phyloP scores from a whole-genome alignment of 192 early-diverging fungal genomes.

The Linderina pennispora region DNA sequence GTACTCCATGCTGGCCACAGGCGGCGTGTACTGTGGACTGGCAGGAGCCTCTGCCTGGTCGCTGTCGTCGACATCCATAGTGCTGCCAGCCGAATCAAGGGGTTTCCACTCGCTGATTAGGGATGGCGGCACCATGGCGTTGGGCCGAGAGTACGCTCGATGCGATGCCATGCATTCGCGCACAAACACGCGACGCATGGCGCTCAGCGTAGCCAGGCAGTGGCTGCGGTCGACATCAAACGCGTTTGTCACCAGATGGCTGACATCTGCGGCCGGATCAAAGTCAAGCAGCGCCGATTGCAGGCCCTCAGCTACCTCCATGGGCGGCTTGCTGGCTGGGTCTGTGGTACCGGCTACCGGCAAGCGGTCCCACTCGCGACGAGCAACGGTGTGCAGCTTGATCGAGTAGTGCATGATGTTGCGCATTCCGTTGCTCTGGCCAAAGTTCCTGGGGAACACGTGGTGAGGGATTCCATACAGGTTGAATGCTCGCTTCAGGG shows the following conservation, averaged over 20 bases:
- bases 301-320: conserved; percentile 12
- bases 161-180: conserved; percentile 43
- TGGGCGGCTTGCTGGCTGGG: conserved; percentile 2
- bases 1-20: conserved; percentile 40
- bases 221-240: conserved; percentile 60
- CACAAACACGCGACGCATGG: conserved; percentile 52
- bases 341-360: conserved; percentile 8
- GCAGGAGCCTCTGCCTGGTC: background rate
- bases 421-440: conserved; percentile 37
- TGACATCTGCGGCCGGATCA: conserved; percentile 33
- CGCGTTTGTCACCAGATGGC: conserved; percentile 47
- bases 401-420: conserved; percentile 28
- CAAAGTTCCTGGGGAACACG: conserved; percentile 42
- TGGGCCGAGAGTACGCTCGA: conserved; percentile 28
- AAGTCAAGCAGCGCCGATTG: conserved; percentile 15
- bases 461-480: conserved; percentile 33
- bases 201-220: conserved; percentile 47
- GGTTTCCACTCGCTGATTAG: background rate
- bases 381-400: conserved; percentile 16
- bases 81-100: background rate
- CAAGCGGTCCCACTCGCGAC: conserved; percentile 44
- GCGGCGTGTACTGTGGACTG: conserved; percentile 16
- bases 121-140: conserved; percentile 30
- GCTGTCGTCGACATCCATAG: conserved; percentile 12
- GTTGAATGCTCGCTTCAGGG: conserved; percentile 46